Conservation (phyloP, 306 rosid species). For the Pachyrhizus erosus region DNA sequence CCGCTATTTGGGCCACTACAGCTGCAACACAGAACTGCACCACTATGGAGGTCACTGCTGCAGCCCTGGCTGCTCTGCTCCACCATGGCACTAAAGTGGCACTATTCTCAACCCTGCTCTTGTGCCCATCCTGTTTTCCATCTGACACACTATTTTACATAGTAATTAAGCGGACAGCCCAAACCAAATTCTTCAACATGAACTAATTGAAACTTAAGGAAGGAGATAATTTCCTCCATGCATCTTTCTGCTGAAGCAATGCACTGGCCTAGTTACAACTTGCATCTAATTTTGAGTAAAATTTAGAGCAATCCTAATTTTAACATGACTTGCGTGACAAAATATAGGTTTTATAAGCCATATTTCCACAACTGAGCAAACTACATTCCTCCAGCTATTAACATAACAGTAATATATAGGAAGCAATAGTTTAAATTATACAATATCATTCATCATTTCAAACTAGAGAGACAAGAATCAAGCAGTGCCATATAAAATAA, state of each 20-base stretch:
- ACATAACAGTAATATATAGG: slow-evolving; percentile 1
- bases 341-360: slow-evolving; percentile 19
- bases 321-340: slow-evolving; percentile 7
- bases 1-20: no score
- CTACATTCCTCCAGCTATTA: slow-evolving; percentile 30
- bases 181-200: background rate
- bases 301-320: background rate
- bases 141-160: background rate
- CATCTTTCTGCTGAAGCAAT: background rate
- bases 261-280: background rate
- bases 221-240: slow-evolving; percentile 4
- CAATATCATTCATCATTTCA: slow-evolving; percentile 18
- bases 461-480: slow-evolving; percentile 30
- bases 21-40: no score
- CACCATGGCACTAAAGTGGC: no score
- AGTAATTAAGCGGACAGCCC: background rate
- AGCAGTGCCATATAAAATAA: slow-evolving; percentile 20
- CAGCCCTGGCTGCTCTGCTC: no score
- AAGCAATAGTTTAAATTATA: slow-evolving; percentile 19
- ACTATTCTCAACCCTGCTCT: no score
- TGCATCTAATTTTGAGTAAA: background rate
- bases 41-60: no score
- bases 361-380: slow-evolving; percentile 26
- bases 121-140: background rate
- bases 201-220: background rate